A percentile compares a stretch with the other conserved stretches of the same genome.
phyloP scores from a whole-genome alignment of 345 rosid genomes.

The Dovyalis caffra region DNA sequence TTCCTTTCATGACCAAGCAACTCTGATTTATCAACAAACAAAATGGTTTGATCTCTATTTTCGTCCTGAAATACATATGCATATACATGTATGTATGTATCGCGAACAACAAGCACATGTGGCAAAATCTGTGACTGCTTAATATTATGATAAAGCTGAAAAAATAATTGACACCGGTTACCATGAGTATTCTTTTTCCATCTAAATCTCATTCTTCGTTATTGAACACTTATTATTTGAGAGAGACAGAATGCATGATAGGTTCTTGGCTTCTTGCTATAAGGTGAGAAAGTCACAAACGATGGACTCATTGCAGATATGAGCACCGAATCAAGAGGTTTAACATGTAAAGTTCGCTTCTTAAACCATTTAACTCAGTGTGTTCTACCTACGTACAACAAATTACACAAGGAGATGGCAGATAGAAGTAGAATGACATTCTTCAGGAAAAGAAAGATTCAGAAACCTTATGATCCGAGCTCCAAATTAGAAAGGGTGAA shows the following conservation, averaged over 20 bases:
- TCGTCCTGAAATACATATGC: no score
- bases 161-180: no score
- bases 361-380: background rate
- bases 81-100: no score
- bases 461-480: background rate
- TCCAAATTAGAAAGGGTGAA: background rate
- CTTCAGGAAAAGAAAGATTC: background rate
- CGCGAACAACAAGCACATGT: no score
- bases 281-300: background rate
- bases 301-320: background rate
- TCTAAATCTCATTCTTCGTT: no score
- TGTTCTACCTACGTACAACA: background rate
- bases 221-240: no score
- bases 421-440: background rate
- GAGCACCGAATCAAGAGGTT: background rate
- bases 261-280: background rate
- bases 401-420: background rate
- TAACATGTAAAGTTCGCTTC: background rate
- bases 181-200: no score
- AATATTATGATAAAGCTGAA: no score
- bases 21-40: no score
- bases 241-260: background rate
- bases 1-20: no score
- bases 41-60: no score
- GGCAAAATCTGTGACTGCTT: no score